A percentile compares a stretch with the other conserved stretches of the same genome.
phyloP scores from a whole-genome alignment of 768 basidiomycete genomes.

The Rhodocollybia butyracea region DNA sequence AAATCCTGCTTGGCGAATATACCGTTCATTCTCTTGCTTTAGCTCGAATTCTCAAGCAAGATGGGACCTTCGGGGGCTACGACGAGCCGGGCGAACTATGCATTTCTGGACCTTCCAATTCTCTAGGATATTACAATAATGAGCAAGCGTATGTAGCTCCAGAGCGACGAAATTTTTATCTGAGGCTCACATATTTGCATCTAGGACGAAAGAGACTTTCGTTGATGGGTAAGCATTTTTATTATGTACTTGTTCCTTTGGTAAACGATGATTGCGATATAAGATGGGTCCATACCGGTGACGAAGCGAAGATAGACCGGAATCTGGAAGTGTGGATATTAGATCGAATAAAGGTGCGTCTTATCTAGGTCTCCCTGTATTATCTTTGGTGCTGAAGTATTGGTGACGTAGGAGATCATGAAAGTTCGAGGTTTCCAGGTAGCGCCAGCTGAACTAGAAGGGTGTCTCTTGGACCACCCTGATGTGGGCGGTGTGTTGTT shows the following conservation, averaged over 20 bases:
- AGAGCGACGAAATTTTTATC: constrained; percentile 13
- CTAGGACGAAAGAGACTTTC: constrained; percentile 67
- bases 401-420: constrained; percentile 43
- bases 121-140: constrained; percentile 50
- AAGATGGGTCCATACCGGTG: constrained; percentile 70
- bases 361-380: not conserved
- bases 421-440: constrained; percentile 64
- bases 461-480: constrained; percentile 55
- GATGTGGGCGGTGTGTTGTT: constrained; percentile 37
- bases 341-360: constrained; percentile 58
- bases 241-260: constrained; percentile 3
- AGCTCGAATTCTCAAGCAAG: constrained; percentile 41
- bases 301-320: constrained; percentile 53
- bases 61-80: constrained; percentile 38
- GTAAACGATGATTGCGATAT: not conserved
- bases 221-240: constrained; percentile 49
- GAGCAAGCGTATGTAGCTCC: constrained; percentile 50
- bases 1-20: not conserved
- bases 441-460: constrained; percentile 71
- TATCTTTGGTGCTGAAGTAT: not conserved
- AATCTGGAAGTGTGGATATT: constrained; percentile 58
- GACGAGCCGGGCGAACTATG: constrained; percentile 50
- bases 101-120: constrained; percentile 40
- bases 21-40: not conserved
- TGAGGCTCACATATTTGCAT: constrained; percentile 5